phyloP scores from a whole-genome alignment of 352 stramenopile genomes.

The Phytophthora syringae region DNA sequence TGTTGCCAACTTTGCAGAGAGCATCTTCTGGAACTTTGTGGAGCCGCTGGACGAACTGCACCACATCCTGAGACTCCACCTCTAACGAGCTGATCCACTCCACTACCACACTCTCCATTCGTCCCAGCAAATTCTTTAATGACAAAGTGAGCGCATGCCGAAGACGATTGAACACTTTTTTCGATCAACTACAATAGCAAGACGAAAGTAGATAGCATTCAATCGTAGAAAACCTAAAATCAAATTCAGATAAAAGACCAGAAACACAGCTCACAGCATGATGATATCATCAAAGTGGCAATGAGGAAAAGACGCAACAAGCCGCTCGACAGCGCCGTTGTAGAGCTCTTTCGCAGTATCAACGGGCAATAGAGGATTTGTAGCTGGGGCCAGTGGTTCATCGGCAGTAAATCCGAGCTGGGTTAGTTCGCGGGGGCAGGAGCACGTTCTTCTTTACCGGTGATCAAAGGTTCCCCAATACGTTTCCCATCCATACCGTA shows the following conservation, averaged over 20 bases:
- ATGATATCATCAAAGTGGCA: background rate
- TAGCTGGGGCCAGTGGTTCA: background rate
- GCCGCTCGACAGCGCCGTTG: background rate
- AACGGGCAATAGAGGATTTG: background rate
- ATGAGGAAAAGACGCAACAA: background rate
- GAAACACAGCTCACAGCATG: background rate
- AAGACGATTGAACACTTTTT: no score
- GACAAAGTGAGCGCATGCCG: no score
- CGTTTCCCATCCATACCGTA: background rate
- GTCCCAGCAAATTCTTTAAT: no score
- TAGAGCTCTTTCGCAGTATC: slow-evolving; percentile 3
- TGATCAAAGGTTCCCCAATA: background rate
- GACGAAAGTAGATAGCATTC: no score
- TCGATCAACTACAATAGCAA: no score
- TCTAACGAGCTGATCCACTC: slow-evolving; percentile 50
- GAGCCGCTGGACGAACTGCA: slow-evolving; percentile 59
- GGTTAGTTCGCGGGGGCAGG: background rate
- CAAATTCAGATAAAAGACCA: no score
- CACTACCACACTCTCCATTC: slow-evolving; percentile 55
- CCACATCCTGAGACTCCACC: slow-evolving; percentile 40
- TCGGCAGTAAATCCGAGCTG: background rate
- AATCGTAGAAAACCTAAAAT: no score
- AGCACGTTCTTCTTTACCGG: background rate
- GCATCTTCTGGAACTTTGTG: slow-evolving; percentile 46
- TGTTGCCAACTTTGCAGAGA: slow-evolving; percentile 59